Percentiles rank a stretch among this genome's conserved stretches.
Evolutionary conservation across 2,329 filamentous ascomycete species (phyloP).

Genomic region (Dichotomopilus funicola): DNA sequence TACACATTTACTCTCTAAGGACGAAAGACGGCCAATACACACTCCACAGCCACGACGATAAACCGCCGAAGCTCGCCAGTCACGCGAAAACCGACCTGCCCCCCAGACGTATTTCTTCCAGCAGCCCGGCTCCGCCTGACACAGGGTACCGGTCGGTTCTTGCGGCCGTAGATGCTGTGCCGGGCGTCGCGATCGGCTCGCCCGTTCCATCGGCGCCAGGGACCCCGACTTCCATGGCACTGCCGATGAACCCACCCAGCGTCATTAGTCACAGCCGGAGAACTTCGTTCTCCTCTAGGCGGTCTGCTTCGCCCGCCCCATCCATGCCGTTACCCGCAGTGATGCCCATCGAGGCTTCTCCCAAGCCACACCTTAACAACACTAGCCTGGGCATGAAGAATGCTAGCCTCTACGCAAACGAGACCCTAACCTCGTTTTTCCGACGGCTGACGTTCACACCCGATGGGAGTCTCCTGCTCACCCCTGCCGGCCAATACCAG

Average conservation of each 20-base stretch:
- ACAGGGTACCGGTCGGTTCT: constrained; percentile 61
- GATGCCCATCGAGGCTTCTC: constrained; percentile 86
- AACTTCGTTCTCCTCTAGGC: constrained; percentile 85
- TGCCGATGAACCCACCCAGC: constrained; percentile 93
- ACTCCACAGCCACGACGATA: constrained; percentile 54
- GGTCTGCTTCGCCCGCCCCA: constrained; percentile 88
- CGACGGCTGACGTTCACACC: constrained; percentile 88
- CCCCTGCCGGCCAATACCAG: constrained; percentile 92
- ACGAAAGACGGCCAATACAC: constrained; percentile 96
- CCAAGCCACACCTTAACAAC: constrained; percentile 60
- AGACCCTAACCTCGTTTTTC: constrained; percentile 96
- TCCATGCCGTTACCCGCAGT: constrained; percentile 92
- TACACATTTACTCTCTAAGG: constrained; percentile 94
- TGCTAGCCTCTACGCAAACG: constrained; percentile 87
- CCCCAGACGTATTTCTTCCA: constrained; percentile 79
- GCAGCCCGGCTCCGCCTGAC: constrained; percentile 86
- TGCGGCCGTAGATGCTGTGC: constrained; percentile 45
- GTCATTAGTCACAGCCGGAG: constrained; percentile 84
- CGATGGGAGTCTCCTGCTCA: constrained; percentile 88
- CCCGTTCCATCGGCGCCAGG: constrained; percentile 87
- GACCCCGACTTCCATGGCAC: constrained; percentile 78
- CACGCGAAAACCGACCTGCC: constrained; percentile 82
- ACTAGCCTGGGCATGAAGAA: constrained; percentile 65
- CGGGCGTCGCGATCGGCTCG: constrained; percentile 60
- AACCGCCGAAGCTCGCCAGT: constrained; percentile 74